Evolutionary conservation across 176 grass and related monocot species (phyloP), one percentile per base, ranked within the genome.

Genomic region (Phragmites australis): DNA sequence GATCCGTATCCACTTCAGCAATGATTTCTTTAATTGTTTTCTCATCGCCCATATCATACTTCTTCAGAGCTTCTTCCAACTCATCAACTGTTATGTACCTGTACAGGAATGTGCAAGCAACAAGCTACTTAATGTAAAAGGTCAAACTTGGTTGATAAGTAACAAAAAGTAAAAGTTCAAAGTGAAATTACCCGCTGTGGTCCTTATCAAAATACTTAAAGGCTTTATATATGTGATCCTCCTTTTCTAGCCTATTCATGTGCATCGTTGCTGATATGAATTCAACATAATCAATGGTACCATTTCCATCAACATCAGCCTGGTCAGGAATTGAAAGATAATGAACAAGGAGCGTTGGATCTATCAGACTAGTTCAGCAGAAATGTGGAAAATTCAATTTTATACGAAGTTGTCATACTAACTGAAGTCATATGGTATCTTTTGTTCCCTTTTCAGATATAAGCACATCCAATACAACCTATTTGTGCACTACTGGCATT

Each of bases 181-280:
- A 31, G 19, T 54, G 50, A 77, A 85, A 59, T 86, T 90, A 97
- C 92, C 94, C 92, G 90, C 94, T 97, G 19, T 87, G 85, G 50
- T 97, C 94, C 63, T 94, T 86, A 65, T 97, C 94, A 85, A 97
- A 97, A 86, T 97, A 97, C 68, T 94, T 88, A 0, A 97, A 97
- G 55, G 94, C 94, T 82, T 87, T 94, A 70, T 70, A 94, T 58
- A 97, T 89, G 66, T 97, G 94, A 72, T 92, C 92, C 48, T 97
- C 94, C 52, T 88, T 94, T 65, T 97, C 94, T 45, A 92, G 27
- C 90, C 90, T 94, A 78, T 97, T 97, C 92, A 97, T 89, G 77
- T 97, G 94, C 92, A 97, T 94, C 41, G 94, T 97, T 53, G 94
- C 94, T 10, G 92, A 89, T 89, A 97, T 94, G 70, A 97, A 97